phyloP scores from a whole-genome alignment of 1,284 basidiomycete species.

The Laetiporus sulphureus region DNA sequence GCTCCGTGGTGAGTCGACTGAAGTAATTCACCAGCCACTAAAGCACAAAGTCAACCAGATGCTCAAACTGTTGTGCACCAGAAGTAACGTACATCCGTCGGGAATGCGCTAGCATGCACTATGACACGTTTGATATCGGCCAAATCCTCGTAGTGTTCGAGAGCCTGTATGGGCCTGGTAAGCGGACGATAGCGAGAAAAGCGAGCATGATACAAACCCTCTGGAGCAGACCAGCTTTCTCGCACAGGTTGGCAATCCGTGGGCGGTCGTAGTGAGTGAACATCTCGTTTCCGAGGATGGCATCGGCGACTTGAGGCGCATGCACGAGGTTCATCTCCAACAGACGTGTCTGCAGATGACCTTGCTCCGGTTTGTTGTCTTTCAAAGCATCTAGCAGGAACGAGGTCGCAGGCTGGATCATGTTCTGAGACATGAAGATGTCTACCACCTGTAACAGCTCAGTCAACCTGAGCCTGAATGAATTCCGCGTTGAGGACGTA shows the following conservation, averaged over 20 bases:
- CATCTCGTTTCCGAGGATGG: conserved; percentile 99
- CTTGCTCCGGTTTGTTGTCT: conserved; percentile 98
- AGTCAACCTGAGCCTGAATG: no score
- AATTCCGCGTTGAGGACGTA: conserved; percentile 28
- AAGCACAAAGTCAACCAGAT: no score
- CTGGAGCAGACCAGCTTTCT: conserved; percentile 96
- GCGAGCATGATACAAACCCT: conserved; percentile 44
- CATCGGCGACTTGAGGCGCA: conserved; percentile 98
- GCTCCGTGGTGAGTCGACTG: conserved; percentile 96
- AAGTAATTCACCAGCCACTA: conserved; percentile 99
- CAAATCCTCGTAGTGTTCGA: conserved; percentile 98
- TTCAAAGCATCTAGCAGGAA: conserved; percentile 99
- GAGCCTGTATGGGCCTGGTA: conserved; percentile 51
- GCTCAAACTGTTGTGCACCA: no score
- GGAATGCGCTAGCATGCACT: conserved; percentile 87
- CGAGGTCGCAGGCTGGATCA: conserved; percentile 98
- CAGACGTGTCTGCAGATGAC: conserved; percentile 91
- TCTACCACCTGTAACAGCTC: conserved; percentile 75
- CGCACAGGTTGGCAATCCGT: conserved; percentile 95
- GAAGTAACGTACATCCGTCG: conserved; percentile 57
- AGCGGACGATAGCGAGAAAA: conserved; percentile 7
- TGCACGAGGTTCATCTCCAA: conserved; percentile 98
- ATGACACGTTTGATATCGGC: conserved; percentile 98
- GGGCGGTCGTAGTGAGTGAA: conserved; percentile 97
- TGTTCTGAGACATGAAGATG: conserved; percentile 99